Percentiles rank a stretch among this genome's conserved stretches.
These are phyloP conservation scores for Mortierella sp. DNA, from an alignment of 371 early-diverging fungal genomes.

Conservation along the genomic window DNA sequence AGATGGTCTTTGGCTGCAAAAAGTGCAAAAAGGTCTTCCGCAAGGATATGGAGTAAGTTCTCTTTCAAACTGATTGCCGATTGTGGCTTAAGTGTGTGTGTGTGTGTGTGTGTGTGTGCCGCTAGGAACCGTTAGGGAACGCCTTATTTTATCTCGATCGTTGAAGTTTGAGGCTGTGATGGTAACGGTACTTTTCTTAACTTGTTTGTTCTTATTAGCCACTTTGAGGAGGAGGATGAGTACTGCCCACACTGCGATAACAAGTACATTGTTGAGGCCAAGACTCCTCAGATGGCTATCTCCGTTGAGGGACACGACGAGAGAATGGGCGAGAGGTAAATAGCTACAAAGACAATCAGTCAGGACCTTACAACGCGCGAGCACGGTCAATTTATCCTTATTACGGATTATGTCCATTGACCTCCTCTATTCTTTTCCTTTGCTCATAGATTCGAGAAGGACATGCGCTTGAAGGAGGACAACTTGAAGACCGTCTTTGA, in stretches of 20 bases:
- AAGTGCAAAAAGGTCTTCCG: constrained; percentile 98
- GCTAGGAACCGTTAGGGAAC: no score
- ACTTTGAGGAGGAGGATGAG: constrained; percentile 95
- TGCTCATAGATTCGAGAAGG: constrained; percentile 50
- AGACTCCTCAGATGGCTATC: constrained; percentile 84
- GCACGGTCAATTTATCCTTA: background rate
- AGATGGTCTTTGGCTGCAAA: constrained; percentile 98
- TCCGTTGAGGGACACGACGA: constrained; percentile 95
- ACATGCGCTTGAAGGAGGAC: constrained; percentile 52
- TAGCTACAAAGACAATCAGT: no score
- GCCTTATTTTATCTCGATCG: background rate
- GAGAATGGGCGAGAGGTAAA: constrained; percentile 76
- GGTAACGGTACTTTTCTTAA: no score
- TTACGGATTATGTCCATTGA: background rate
- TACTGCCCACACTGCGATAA: constrained; percentile 99
- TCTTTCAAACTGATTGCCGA: background rate
- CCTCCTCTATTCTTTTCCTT: background rate
- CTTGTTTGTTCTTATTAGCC: constrained; percentile 59
- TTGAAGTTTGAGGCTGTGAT: background rate
- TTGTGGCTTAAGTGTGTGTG: no score
- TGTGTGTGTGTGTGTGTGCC: no score
- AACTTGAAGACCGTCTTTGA: constrained; percentile 41
- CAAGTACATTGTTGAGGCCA: constrained; percentile 94
- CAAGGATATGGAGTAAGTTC: constrained; percentile 81
- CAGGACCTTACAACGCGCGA: background rate